Evolutionary conservation across 2,329 filamentous ascomycete genomes (phyloP).

Genomic region (Periconia digitata): DNA sequence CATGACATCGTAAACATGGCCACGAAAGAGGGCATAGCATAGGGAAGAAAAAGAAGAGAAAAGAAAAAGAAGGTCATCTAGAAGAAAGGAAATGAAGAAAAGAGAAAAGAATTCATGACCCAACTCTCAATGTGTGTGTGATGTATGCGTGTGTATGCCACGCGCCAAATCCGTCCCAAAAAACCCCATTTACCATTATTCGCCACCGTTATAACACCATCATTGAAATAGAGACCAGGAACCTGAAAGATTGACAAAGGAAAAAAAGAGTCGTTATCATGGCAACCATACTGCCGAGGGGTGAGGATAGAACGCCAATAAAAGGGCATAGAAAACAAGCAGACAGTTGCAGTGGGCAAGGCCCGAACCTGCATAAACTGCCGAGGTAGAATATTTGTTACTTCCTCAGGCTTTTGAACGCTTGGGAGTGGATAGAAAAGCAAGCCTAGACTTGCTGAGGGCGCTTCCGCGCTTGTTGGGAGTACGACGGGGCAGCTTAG

Average conservation of each 20-base stretch:
- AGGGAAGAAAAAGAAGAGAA: not conserved
- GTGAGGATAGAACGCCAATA: not conserved
- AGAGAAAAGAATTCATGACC: not conserved
- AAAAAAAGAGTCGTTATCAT: not conserved
- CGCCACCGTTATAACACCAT: too few relatives aligned
- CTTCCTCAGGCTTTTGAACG: slow-evolving; percentile 27
- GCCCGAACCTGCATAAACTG: not conserved
- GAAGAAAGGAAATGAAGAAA: not conserved
- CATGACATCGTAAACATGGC: too few relatives aligned
- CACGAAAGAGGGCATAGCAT: not conserved
- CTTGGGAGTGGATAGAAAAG: slow-evolving; percentile 44
- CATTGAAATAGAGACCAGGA: not conserved
- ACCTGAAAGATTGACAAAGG: not conserved
- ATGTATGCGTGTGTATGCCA: too few relatives aligned
- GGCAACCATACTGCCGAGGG: not conserved
- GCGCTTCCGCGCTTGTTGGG: slow-evolving; percentile 29
- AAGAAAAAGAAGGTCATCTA: not conserved
- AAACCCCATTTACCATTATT: too few relatives aligned
- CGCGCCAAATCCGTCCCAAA: too few relatives aligned
- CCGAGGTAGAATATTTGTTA: not conserved
- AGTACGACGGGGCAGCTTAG: slow-evolving; percentile 34
- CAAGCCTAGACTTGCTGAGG: slow-evolving; percentile 42
- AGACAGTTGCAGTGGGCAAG: not conserved
- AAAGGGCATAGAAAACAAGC: not conserved
- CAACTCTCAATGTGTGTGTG: not conserved